These are phyloP conservation scores for Hemileia vastatrix DNA, from an alignment of 1,284 basidiomycete genomes.

Conservation along the genomic window DNA sequence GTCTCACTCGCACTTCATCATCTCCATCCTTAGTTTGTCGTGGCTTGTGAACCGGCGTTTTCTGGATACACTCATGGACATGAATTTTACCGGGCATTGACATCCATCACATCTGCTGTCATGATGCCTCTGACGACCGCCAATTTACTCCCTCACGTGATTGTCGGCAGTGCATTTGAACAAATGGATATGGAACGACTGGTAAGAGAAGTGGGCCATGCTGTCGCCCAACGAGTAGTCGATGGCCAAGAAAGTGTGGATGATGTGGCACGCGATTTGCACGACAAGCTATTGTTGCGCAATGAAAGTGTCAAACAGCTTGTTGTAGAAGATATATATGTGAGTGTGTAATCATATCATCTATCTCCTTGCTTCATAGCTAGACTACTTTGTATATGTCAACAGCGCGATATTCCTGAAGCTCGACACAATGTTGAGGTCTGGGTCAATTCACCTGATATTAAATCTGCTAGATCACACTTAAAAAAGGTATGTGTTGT, in stretches of 20 bases:
- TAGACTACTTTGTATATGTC: background rate
- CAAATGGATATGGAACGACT: constrained; percentile 95
- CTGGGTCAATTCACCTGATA: constrained; percentile 64
- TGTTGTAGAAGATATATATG: constrained; percentile 83
- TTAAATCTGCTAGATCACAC: constrained; percentile 65
- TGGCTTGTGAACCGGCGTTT: constrained; percentile 94
- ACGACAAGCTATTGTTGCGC: constrained; percentile 77
- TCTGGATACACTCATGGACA: constrained; percentile 85
- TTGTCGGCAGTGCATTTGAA: constrained; percentile 91
- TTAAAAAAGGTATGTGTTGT: constrained; percentile 61
- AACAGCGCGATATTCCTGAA: constrained; percentile 68
- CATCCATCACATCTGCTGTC: constrained; percentile 79
- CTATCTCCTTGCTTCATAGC: background rate
- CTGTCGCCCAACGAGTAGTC: constrained; percentile 81
- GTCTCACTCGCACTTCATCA: background rate
- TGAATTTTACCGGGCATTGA: constrained; percentile 90
- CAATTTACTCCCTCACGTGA: constrained; percentile 89
- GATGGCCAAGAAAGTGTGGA: constrained; percentile 81
- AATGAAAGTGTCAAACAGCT: constrained; percentile 97
- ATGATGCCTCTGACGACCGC: constrained; percentile 96
- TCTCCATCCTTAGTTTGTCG: constrained; percentile 64
- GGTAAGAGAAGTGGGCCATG: constrained; percentile 82
- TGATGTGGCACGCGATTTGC: constrained; percentile 83
- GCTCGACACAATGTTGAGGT: constrained; percentile 79
- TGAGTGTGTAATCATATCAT: constrained; percentile 6